phyloP scores from a whole-genome alignment of 2,329 filamentous ascomycete species.

The Xylaria sp. region DNA sequence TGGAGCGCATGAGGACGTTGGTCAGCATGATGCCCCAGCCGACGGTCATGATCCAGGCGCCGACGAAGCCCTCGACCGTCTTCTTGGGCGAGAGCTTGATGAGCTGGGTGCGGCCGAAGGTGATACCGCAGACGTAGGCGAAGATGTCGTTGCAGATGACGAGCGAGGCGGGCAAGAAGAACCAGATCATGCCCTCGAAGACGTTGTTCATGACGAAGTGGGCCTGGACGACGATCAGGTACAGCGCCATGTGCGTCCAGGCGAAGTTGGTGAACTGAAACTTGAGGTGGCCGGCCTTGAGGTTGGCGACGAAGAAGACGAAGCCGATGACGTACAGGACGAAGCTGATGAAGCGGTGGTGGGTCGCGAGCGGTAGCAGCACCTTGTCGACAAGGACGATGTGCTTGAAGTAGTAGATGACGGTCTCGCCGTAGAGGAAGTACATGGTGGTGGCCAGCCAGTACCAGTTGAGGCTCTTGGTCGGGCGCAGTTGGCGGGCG shows the following conservation, averaged over 20 bases:
- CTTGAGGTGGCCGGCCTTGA: slow-evolving; percentile 94
- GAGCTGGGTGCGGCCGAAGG: slow-evolving; percentile 92
- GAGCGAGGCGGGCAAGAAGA: slow-evolving; percentile 91
- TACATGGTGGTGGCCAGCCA: slow-evolving; percentile 99
- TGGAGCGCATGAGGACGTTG: slow-evolving; percentile 83
- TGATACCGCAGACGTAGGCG: slow-evolving; percentile 96
- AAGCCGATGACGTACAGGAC: slow-evolving; percentile 98
- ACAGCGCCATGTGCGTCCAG: slow-evolving; percentile 99
- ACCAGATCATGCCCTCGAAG: slow-evolving; percentile 99
- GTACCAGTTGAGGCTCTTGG: slow-evolving; percentile 98
- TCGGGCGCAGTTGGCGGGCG: slow-evolving; percentile 87
- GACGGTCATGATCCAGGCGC: slow-evolving; percentile 94
- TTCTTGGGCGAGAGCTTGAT: slow-evolving; percentile 99
- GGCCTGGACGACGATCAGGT: slow-evolving; percentile 95
- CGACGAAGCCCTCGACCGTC: slow-evolving; percentile 96
- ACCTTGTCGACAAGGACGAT: slow-evolving; percentile 94
- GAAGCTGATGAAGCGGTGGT: slow-evolving; percentile 98
- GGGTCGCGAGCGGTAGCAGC: slow-evolving; percentile 88
- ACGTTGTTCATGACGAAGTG: slow-evolving; percentile 99
- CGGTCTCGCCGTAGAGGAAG: slow-evolving; percentile 96
- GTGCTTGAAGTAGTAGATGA: slow-evolving; percentile 99
- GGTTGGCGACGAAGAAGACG: slow-evolving; percentile 93
- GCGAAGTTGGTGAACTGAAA: slow-evolving; percentile 99
- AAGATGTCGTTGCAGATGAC: slow-evolving; percentile 99
- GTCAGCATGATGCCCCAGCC: slow-evolving; percentile 82